phyloP scores from a whole-genome alignment of 2,329 filamentous ascomycete species.

The Penicillium sp. region DNA sequence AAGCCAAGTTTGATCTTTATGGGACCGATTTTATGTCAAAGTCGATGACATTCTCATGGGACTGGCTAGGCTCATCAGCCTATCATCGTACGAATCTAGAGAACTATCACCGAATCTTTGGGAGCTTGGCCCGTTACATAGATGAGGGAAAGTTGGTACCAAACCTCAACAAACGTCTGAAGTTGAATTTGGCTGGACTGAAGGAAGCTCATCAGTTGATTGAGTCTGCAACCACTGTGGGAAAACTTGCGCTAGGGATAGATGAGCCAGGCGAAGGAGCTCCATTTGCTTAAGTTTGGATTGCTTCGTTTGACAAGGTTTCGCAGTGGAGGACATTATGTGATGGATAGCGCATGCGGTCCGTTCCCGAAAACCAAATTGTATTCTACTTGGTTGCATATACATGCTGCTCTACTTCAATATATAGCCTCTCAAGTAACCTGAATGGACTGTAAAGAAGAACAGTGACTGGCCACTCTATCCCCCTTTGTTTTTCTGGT shows the following conservation, averaged over 20 bases:
- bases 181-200: slow-evolving; percentile 16
- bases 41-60: slow-evolving; percentile 15
- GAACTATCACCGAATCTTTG: slow-evolving; percentile 12
- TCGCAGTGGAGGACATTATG: neutral
- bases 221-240: slow-evolving; percentile 14
- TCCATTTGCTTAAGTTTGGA: slow-evolving; percentile 12
- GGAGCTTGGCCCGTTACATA: slow-evolving; percentile 11
- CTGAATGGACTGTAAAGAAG: neutral
- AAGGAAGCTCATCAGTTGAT: slow-evolving; percentile 15
- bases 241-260: slow-evolving; percentile 13
- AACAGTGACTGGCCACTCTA: neutral
- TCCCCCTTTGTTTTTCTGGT: neutral
- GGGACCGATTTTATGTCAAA: slow-evolving; percentile 17
- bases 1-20: slow-evolving; percentile 17
- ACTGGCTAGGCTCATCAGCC: slow-evolving; percentile 15
- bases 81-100: slow-evolving; percentile 13
- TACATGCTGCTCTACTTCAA: neutral
- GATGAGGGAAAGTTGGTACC: slow-evolving; percentile 14
- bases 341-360: neutral
- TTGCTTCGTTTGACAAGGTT: slow-evolving; percentile 11
- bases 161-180: slow-evolving; percentile 15
- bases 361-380: neutral
- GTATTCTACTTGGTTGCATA: neutral
- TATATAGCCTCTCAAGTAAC: neutral
- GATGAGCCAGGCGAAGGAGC: slow-evolving; percentile 14